Base-by-base conservation (phyloP, 257 asterid genomes). In the Striga asiatica region DNA sequence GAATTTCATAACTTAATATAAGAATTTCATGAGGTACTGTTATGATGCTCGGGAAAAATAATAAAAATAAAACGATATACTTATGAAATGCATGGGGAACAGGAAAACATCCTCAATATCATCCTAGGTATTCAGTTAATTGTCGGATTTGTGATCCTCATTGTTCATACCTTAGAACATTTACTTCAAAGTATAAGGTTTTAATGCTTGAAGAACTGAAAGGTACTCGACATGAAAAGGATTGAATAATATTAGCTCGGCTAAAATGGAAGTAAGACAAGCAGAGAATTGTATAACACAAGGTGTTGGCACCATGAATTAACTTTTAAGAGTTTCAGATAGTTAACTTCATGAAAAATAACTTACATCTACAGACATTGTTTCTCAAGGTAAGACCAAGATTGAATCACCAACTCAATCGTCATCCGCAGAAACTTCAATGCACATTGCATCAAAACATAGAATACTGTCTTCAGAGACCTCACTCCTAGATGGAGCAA, bases 331-430 rank as follows among this genome's bases (percentile, higher is more conserved):
- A 14, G 53, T 45, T 29, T 37, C 38, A 52, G 32, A 13, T 29
- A 28, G 21, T 58, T 27, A 17, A 60, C n/a, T 60, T 27, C 24
- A 27, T 13, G 51, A 54, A 70, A 28, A 61, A 50, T 56, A 50
- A 75, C 96, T 81, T 73, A 91, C 98, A 77, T 91, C 98, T 32
- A 91, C 94, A 35, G 98, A 94, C 54, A 91, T 80, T 62, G 95
- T 91, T 80, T 91, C 96, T 54, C 98, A 95, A 59, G 98, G 96
- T 71, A 91, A 78, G 76, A 91, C 98, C 79, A 87, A 73, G 68
- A 91, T 58, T 23, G 85, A 61, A 65, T 91, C 98, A 37, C 94
- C 95, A 46, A 82, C 78, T 42, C 89, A 81, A 66, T 84, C 67
- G 63, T 86, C 95, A 77, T 91, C 98, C 7, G 96, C 87, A 52